Evolutionary conservation across 2,329 filamentous ascomycete species (phyloP).

Genomic region (Fusarium oxysporum): DNA sequence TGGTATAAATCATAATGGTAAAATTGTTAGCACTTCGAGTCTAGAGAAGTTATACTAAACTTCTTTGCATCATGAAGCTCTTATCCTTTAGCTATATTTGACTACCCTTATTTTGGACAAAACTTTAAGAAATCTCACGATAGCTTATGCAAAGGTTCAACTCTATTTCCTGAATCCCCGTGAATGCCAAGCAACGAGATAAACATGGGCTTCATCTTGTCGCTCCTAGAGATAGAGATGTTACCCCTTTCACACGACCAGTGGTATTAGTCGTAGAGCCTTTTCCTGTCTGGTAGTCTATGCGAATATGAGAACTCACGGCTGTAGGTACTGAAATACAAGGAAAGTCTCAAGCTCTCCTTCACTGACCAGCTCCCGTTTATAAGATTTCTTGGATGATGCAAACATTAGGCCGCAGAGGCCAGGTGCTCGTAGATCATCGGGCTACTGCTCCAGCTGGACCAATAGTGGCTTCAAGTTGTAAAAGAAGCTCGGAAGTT

Average conservation of each 20-base stretch:
- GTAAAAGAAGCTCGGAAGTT: too few relatives aligned
- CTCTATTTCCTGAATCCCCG: too few relatives aligned
- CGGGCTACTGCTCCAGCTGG: accelerated
- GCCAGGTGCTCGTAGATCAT: background rate
- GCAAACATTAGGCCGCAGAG: accelerated
- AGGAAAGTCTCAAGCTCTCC: accelerated
- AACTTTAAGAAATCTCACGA: too few relatives aligned
- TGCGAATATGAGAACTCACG: accelerated
- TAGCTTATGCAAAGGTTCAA: too few relatives aligned
- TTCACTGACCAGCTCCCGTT: background rate
- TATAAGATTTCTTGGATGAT: too few relatives aligned
- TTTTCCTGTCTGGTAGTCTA: background rate
- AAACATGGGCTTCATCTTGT: background rate
- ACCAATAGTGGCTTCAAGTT: background rate
- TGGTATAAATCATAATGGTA: too few relatives aligned
- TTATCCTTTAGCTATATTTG: too few relatives aligned
- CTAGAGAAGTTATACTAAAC: too few relatives aligned
- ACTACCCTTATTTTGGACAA: too few relatives aligned
- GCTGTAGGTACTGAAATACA: background rate
- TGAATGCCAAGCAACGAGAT: accelerated
- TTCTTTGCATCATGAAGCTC: too few relatives aligned
- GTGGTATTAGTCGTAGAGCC: background rate
- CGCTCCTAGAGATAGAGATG: too few relatives aligned
- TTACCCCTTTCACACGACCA: accelerated
- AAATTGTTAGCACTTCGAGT: too few relatives aligned